Evolutionary conservation across 2,329 filamentous ascomycete species (phyloP), one percentile per base, ranked within the genome.

Genomic region (Fusarium begoniae): DNA sequence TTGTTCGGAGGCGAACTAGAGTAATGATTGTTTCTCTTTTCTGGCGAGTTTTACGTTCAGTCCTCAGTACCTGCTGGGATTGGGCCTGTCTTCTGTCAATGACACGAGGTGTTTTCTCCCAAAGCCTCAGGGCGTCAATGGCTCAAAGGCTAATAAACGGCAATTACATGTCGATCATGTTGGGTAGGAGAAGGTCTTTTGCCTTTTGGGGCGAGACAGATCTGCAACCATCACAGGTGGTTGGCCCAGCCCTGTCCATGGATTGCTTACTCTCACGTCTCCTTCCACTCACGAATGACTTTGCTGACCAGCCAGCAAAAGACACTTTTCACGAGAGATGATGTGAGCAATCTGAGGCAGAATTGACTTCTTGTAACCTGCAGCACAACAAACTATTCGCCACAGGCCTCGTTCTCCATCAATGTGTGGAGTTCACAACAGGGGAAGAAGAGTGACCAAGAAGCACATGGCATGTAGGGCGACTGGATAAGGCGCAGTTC

Each of bases 391-490:
- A 60, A 65, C 44, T 35, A 69, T 69, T 77, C 58, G 72, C 72
- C 73, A 72, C 75, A 53, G 62, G 64, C 70, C 69, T 48, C 44
- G 63, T 69, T 69, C 63, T 58, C 55, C 50, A 65, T 63, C 51
- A 58, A 62, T 77, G 70, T 77, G 74, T 74, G 70, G 73, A 77
- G 63, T 66, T 65, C 58, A 59, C 40, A 64, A 59, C 63, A 66
- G 66, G 69, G 65, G 66, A 69, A 69, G 60, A 69, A 72, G 37
- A 55, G 35, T 26, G 20, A 69, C 58, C 55, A 43, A 58, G 55
- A 58, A 58, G 55, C 41, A 58, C 45, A 70, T 59, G 66, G 66
- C 67, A 70, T 70, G 65, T 53, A 70, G 67, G 67, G 50, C 41
- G 40, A 53, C 58, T 51, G 51, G 47, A 57, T 70, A 70, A 76